Evolutionary conservation across 2,329 filamentous ascomycete species (phyloP).

Genomic region (Pseudogymnoascus sp.): DNA sequence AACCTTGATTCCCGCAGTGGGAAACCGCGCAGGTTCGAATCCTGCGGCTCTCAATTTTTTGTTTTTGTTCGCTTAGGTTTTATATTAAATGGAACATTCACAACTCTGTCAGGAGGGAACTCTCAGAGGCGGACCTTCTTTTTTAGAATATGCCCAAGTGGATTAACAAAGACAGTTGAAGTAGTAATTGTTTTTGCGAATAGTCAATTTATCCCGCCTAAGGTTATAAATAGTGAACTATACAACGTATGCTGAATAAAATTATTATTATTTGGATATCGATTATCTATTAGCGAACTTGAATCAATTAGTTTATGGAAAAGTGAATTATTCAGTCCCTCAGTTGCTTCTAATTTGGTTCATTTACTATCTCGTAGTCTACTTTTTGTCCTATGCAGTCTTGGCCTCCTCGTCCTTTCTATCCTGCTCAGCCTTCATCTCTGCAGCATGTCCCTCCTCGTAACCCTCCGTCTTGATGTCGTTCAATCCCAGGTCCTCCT

Average conservation of each 20-base stretch:
- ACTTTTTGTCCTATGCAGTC: not conserved
- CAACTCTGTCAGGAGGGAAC: not conserved
- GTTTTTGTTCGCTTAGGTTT: conserved; percentile 10
- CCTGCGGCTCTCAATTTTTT: conserved; percentile 37
- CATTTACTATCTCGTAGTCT: not conserved
- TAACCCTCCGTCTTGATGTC: conserved; percentile 95
- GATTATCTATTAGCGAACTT: not conserved
- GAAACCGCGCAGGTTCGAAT: conserved; percentile 46
- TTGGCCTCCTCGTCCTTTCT: conserved; percentile 18
- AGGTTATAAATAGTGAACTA: too few species aligned
- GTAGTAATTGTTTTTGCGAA: too few species aligned
- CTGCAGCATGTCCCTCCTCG: conserved; percentile 44
- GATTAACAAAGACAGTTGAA: not conserved
- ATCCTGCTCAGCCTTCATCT: conserved; percentile 24
- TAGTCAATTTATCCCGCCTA: not conserved
- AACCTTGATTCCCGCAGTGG: conserved; percentile 29
- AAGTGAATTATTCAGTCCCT: not conserved
- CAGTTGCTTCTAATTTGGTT: not conserved
- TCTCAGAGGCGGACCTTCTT: not conserved
- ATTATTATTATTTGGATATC: not conserved
- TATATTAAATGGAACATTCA: not conserved
- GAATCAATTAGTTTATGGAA: not conserved
- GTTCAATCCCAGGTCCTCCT: conserved; percentile 80
- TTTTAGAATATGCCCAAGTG: not conserved
- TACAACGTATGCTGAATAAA: not conserved